These are phyloP conservation scores for Hericium alpestre DNA, from an alignment of 768 basidiomycete genomes.

Conservation along the genomic window DNA sequence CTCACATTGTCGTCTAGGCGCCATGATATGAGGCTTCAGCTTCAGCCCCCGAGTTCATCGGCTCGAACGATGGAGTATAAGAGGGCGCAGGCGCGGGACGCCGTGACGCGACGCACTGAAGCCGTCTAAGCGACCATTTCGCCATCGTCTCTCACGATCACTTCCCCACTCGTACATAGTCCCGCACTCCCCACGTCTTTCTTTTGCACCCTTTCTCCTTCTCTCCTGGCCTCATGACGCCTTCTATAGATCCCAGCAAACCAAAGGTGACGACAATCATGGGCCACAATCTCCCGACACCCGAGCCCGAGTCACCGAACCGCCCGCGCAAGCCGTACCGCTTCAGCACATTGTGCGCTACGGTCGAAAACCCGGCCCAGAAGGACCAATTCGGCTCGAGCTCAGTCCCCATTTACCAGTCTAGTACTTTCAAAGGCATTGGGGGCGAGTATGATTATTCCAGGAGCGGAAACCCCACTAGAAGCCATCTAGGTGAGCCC, in stretches of 20 bases:
- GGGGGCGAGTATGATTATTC: conserved; percentile 87
- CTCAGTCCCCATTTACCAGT: conserved; percentile 95
- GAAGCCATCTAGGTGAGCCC: conserved; percentile 82
- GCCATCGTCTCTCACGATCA: conserved; percentile 14
- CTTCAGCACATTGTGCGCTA: conserved; percentile 87
- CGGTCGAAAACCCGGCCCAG: conserved; percentile 81
- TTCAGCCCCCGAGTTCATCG: not conserved
- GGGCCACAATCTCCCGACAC: conserved; percentile 57
- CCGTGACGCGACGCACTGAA: not conserved
- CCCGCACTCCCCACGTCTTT: not conserved
- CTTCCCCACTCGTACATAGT: not conserved
- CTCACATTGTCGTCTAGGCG: conserved; percentile 1
- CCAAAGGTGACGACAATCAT: conserved; percentile 4
- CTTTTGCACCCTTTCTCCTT: not conserved
- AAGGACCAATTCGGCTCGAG: conserved; percentile 95
- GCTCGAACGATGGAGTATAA: not conserved
- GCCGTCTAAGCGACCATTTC: conserved; percentile 2
- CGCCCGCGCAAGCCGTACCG: conserved; percentile 63
- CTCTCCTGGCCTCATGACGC: not conserved
- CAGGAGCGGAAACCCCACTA: conserved; percentile 91
- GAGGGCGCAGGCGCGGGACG: not conserved
- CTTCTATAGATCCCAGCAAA: not conserved
- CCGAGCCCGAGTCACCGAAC: conserved; percentile 70
- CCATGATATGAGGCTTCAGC: not conserved
- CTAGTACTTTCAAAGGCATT: conserved; percentile 94